phyloP scores from a whole-genome alignment of 2,329 filamentous ascomycete genomes.

The Hymenoscyphus fructigenus region DNA sequence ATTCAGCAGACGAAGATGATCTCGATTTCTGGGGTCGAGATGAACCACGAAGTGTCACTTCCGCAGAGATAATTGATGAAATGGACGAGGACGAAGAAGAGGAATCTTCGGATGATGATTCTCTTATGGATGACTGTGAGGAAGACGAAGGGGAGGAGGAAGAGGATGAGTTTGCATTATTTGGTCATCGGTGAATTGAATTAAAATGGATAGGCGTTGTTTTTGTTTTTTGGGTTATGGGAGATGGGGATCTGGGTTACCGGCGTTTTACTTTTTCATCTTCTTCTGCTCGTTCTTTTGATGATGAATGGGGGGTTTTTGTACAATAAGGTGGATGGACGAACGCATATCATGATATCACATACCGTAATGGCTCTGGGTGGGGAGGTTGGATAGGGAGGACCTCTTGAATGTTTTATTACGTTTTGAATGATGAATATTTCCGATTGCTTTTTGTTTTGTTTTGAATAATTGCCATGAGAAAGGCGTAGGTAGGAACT shows the following conservation, averaged over 20 bases:
- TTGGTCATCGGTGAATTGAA: constrained; percentile 48
- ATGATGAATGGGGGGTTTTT: neutral
- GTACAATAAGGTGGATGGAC: neutral
- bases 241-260: neutral
- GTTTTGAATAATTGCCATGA: no score
- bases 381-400: neutral
- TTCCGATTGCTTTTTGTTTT: neutral
- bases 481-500: no score
- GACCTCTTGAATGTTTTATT: neutral
- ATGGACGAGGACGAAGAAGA: constrained; percentile 43
- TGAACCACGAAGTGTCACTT: constrained; percentile 39
- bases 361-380: neutral
- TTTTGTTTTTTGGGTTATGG: neutral
- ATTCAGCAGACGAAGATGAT: constrained; percentile 49
- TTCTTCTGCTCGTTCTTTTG: neutral
- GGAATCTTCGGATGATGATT: constrained; percentile 20
- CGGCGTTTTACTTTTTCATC: neutral
- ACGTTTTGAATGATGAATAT: neutral
- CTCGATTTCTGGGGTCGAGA: constrained; percentile 49
- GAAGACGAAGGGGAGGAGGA: constrained; percentile 45
- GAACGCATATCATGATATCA: constrained; percentile 1
- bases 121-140: constrained; percentile 36
- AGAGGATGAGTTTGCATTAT: constrained; percentile 49
- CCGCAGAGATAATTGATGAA: constrained; percentile 30
- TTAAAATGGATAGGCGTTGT: neutral